Conservation (phyloP, 495 filamentous ascomycete species). For the Aspergillus sparsus region DNA sequence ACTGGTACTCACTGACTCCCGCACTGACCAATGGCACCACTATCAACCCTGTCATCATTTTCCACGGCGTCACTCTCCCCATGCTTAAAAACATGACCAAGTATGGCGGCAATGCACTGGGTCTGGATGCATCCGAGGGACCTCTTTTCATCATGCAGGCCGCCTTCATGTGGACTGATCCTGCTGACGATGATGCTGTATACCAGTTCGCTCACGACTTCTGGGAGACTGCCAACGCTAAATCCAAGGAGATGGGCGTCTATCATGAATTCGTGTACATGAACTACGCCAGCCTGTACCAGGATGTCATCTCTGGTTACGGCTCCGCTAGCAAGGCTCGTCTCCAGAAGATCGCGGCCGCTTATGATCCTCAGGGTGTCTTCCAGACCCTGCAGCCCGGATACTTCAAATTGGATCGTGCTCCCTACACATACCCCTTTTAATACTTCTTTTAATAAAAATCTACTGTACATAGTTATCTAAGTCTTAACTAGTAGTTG, state of each 20-base stretch:
- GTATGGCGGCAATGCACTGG: constrained; percentile 56
- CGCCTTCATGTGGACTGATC: constrained; percentile 36
- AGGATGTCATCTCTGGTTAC: constrained; percentile 18
- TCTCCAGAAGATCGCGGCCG: constrained; percentile 7
- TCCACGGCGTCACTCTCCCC: constrained; percentile 48
- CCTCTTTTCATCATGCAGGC: constrained; percentile 43
- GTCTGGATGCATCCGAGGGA: constrained; percentile 41
- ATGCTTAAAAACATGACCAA: constrained; percentile 42
- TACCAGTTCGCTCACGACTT: constrained; percentile 27
- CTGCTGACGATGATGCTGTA: constrained; percentile 34
- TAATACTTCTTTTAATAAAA: neutral
- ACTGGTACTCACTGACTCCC: constrained; percentile 37
- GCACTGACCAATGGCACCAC: constrained; percentile 38
- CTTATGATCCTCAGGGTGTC: constrained; percentile 14
- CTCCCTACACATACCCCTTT: constrained; percentile 9
- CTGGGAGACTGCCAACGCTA: constrained; percentile 24
- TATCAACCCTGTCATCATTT: constrained; percentile 45
- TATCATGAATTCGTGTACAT: constrained; percentile 59
- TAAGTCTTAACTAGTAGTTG: neutral
- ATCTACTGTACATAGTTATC: neutral
- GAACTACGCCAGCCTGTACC: constrained; percentile 36
- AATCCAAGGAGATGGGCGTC: constrained; percentile 44
- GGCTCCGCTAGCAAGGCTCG: constrained; percentile 13
- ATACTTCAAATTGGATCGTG: constrained; percentile 12
- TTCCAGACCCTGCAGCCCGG: constrained; percentile 19